Base-by-base conservation (phyloP, 2,329 filamentous ascomycete genomes). In the Neofusicoccum parvum region DNA sequence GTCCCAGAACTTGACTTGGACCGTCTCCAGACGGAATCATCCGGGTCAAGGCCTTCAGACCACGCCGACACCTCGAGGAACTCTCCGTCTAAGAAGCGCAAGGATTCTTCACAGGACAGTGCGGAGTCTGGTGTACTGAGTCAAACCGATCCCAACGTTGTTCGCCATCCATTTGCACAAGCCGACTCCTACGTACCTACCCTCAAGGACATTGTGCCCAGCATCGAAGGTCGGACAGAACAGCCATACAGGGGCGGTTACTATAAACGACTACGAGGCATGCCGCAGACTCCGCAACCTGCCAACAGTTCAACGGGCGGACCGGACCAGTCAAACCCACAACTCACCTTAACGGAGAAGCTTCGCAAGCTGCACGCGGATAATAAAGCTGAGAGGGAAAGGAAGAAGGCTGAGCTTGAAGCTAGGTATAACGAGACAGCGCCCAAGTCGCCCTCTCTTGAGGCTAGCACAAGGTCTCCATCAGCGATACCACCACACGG, bases 41-140 rank as follows among this genome's bases (percentile, higher is more conserved):
- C 54, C 0, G 3, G 15, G 9, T 12, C 9, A 20, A 20, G 6
- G 20, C 12, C 32, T 2, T 6, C 27, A 14, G 32, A 9, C 2
- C 43, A 20, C 10, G 14, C 6, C 12, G 12, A 14, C 15, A 37
- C 23, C 2, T 23, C 12, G 5, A 48, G n/a, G 15, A n/a, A 11
- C 12, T 17, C 56, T 10, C 43, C 43, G 48, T 14, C 4, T 11
- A 7, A 15, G 11, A 60, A 46, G 36, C 41, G 56, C 15, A 60
- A 60, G n/a, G 56, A 60, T 11, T 60, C 56, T 9, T 60, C 56
- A 14, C 56, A 48, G 17, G 27, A 48, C 5, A 48, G 45, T n/a
- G 41, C 37, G 3, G 56, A 60, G 17, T n/a, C n/a, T 14, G 9
- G 56, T 48, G 43, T 60, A 9, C 43, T 60, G 10, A 9, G 41